These are phyloP conservation scores for Chytriomyces confervae DNA, from an alignment of 192 early-diverging fungal species.

Conservation along the genomic window DNA sequence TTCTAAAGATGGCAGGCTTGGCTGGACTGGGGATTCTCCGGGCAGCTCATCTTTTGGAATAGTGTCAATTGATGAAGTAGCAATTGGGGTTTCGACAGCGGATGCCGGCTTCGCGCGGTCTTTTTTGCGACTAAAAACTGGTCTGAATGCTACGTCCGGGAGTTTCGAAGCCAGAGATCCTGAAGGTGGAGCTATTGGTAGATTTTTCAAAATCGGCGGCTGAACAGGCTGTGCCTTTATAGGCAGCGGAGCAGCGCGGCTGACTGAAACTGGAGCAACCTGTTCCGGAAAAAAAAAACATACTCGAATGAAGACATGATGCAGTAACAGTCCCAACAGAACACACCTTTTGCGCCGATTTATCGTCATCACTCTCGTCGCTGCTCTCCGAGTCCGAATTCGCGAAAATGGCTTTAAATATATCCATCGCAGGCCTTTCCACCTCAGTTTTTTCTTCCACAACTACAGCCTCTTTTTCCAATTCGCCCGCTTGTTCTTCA, in stretches of 20 bases:
- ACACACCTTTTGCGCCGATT: too few relatives aligned
- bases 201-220: neutral
- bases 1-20: neutral
- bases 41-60: neutral
- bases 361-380: conserved; percentile 5
- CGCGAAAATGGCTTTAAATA: conserved; percentile 85
- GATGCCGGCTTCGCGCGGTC: neutral
- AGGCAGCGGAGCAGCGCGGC: neutral
- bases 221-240: neutral
- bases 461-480: conserved; percentile 10
- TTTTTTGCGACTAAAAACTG: conserved; percentile 9
- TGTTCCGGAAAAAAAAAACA: conserved; percentile 2
- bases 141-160: neutral
- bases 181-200: neutral
- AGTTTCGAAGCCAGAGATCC: neutral
- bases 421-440: conserved; percentile 79
- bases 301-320: neutral
- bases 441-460: conserved; percentile 31
- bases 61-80: neutral
- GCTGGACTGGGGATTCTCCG: neutral
- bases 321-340: too few relatives aligned
- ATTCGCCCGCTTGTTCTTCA: neutral
- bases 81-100: conserved; percentile 37
- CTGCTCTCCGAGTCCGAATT: conserved; percentile 61
- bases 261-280: neutral